These are phyloP conservation scores for Colletotrichum sublineola DNA, from an alignment of 2,329 filamentous ascomycete genomes.

Conservation along the genomic window DNA sequence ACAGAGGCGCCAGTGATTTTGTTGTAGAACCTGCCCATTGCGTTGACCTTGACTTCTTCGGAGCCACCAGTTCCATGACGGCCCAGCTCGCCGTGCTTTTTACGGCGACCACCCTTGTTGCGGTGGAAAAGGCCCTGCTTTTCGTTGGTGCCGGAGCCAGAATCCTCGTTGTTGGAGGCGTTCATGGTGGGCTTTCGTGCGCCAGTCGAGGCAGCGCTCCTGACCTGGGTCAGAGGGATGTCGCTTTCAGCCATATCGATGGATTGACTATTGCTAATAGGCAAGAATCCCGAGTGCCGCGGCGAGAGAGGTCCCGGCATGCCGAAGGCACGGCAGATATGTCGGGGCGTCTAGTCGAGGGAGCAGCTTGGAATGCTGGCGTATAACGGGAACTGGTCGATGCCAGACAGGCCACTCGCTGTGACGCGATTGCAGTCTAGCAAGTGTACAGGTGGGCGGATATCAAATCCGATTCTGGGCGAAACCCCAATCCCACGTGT, in stretches of 20 bases:
- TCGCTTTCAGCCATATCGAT: conserved; percentile 55
- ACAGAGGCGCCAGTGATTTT: conserved; percentile 74
- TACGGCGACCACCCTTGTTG: conserved; percentile 62
- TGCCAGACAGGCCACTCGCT: conserved; percentile 13
- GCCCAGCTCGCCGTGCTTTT: conserved; percentile 59
- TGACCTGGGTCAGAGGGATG: conserved; percentile 69
- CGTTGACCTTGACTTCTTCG: conserved; percentile 70
- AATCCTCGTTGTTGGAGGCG: conserved; percentile 51
- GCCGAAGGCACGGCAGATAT: conserved; percentile 27
- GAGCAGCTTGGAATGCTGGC: conserved; percentile 19
- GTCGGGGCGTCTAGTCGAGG: conserved; percentile 22
- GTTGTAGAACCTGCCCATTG: conserved; percentile 75
- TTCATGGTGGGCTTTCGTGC: conserved; percentile 62
- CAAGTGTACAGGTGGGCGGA: conserved; percentile 32
- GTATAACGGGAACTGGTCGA: conserved; percentile 1
- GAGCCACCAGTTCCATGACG: conserved; percentile 60
- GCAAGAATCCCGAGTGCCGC: conserved; percentile 60
- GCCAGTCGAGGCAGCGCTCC: conserved; percentile 68
- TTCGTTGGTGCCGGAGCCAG: conserved; percentile 55
- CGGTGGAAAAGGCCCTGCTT: conserved; percentile 61
- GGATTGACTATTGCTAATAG: conserved; percentile 50
- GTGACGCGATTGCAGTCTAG: conserved; percentile 23
- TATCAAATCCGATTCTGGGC: conserved; percentile 37
- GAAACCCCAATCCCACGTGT: conserved; percentile 13
- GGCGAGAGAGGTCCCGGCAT: conserved; percentile 52